Evolutionary conservation across 2,329 filamentous ascomycete species (phyloP).

Genomic region (Penicillium concentricum): DNA sequence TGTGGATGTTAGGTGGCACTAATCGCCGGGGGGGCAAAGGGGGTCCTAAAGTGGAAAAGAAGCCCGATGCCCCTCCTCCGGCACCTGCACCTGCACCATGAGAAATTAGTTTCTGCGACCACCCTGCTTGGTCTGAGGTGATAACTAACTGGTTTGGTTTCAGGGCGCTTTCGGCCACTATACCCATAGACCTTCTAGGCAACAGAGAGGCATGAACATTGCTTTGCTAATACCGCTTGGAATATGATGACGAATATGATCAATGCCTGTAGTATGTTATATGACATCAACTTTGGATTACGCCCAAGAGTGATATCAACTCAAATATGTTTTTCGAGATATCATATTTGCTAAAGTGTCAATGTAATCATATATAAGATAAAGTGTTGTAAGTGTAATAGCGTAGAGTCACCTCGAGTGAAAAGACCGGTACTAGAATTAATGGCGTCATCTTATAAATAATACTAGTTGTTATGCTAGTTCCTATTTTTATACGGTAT

Average conservation of each 20-base stretch:
- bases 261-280: not conserved
- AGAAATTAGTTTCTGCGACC: not conserved
- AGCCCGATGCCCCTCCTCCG: conserved; percentile 37
- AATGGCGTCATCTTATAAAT: too few relatives aligned
- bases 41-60: conserved; percentile 49
- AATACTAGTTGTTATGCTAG: too few relatives aligned
- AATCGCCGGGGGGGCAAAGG: conserved; percentile 30
- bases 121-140: not conserved
- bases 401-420: too few relatives aligned
- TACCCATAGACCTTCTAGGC: not conserved
- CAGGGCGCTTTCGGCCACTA: not conserved
- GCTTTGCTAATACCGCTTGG: not conserved
- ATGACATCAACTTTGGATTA: not conserved
- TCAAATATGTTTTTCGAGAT: not conserved
- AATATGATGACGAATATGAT: not conserved
- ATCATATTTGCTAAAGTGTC: not conserved
- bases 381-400: too few relatives aligned
- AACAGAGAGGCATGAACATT: not conserved
- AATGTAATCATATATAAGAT: too few relatives aligned
- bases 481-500: too few relatives aligned
- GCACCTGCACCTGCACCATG: conserved; percentile 17
- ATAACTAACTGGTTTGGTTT: not conserved
- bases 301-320: not conserved
- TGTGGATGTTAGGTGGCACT: conserved; percentile 45
- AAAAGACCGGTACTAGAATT: too few relatives aligned